These are phyloP conservation scores for Phascolomyces articulosus DNA, from an alignment of 371 early-diverging fungal genomes.

Conservation along the genomic window DNA sequence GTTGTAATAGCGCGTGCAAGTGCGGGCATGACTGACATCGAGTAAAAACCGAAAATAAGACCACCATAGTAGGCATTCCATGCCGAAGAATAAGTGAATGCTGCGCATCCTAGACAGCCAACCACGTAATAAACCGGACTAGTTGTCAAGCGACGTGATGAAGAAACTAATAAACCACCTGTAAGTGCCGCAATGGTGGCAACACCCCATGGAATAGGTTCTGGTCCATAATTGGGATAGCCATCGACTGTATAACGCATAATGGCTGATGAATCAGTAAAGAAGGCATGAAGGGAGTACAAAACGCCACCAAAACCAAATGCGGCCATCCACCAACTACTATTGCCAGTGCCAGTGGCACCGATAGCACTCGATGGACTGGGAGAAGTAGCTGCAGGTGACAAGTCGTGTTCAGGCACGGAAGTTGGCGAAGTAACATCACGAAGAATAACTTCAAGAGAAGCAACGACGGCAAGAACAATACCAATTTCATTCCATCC, in stretches of 20 bases:
- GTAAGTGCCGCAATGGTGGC: conserved; percentile 66
- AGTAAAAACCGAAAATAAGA: conserved; percentile 64
- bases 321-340: conserved; percentile 57
- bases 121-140: conserved; percentile 63
- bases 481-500: conserved; percentile 72
- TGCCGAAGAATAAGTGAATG: conserved; percentile 58
- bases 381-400: neutral
- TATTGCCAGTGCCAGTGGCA: conserved; percentile 6
- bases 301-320: conserved; percentile 69
- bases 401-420: conserved; percentile 8
- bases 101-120: conserved; percentile 57
- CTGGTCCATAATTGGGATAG: conserved; percentile 77
- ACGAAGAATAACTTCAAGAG: conserved; percentile 56
- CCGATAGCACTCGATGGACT: conserved; percentile 2
- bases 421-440: conserved; percentile 17
- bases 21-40: conserved; percentile 64
- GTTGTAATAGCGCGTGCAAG: conserved; percentile 60
- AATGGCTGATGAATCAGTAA: conserved; percentile 73
- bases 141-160: conserved; percentile 60
- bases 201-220: conserved; percentile 77
- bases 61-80: conserved; percentile 72
- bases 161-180: conserved; percentile 57
- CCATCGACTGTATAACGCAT: conserved; percentile 80
- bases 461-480: conserved; percentile 61
- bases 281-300: conserved; percentile 78